Base-by-base conservation (phyloP, 768 basidiomycete genomes). In the Leccinum pellstonianum region DNA sequence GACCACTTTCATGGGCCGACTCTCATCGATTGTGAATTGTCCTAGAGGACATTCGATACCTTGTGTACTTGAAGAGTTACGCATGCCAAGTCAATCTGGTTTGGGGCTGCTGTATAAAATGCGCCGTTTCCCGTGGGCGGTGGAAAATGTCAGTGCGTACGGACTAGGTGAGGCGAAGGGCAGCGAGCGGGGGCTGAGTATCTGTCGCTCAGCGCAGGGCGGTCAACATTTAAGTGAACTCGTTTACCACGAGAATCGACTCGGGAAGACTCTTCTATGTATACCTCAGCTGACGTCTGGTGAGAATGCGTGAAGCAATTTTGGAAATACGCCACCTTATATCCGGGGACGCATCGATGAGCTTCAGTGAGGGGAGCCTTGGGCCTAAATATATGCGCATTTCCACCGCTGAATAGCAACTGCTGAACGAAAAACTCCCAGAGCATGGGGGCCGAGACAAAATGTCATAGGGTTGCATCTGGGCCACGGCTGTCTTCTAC, bases 381-480 rank as follows among this genome's bases (percentile, higher is more conserved):
- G 61, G 23, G 77, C 70, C 66, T 68, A 2, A 71, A 70, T 19
- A 94, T 74, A 61, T 82, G 77, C 4, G 9, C 7, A 84, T 79
- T 48, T 91, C 86, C 12, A 89, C 81, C 31, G 83, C 77, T 1
- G 88, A 88, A 64, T 91, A 86, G n/a, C 91, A 75, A 5, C 88
- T 88, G 0, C 87, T 76, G 70, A 84, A 98, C 0, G 95, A 96
- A 68, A 96, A 38, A 17, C 14, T 37, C 35, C 35, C 35, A 14
- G 35, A 15, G 35, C 35, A 37, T 37, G 35, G 14, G 14, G 35
- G 14, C 14, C 14, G 35, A 37, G 35, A 37, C 35, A 15, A 37
- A 37, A 33, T 33, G 31, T 33, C 5, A 5, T 37, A 37, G 14
- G 35, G 35, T 15, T 14, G 35, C 35, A 37, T 37, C 14, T 37